Base-by-base conservation (phyloP, 1,139 yeast species). In the Meyerozyma carpophila region DNA sequence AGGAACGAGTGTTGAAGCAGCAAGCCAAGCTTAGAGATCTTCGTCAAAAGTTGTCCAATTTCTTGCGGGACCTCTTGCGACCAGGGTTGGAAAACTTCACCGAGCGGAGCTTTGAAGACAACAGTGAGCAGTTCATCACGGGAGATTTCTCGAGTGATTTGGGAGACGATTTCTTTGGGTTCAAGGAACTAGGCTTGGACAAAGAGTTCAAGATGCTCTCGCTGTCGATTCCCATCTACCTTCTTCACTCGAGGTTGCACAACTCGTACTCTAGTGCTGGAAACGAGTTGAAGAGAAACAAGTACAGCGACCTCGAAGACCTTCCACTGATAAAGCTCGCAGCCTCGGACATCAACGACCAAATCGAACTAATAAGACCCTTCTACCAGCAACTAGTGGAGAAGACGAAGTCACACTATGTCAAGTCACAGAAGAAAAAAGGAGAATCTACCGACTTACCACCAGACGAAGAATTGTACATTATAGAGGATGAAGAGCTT, bases 91-190 rank as follows among this genome's bases (percentile, higher is more conserved):
- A 86, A 49, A 73, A 82, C 50, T 66, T 80, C 45, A 84, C 78
- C 44, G 98, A 91, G 57, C 75, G 79, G 45, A 85, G 84, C 53
- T 93, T 93, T 62, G 82, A 73, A 37, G 98, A 93, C 57, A 88
- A 90, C 55, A 86, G 95, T 59, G 98, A 93, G 50, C 96, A 91
- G 60, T 93, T 91, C 57, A 69, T 91, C 54, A 87, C 94, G 18
- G 99, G 99, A 46, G 97, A 90, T 56, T 94, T 93, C 59, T 84
- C 96, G 1, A 85, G 81, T 55, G 96, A 90, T 50, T 70, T 93
- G 41, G 98, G 98, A 11, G 95, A 86, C 53, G 99, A 94, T 65
- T 93, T 91, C 73, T 94, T 94, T 68, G 99, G 99, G 0, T 94
- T 94, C 69, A 85, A 79, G 57, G 98, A 91, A 53, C 72, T 94